Evolutionary conservation across 2,329 filamentous ascomycete species (phyloP), one percentile per base, ranked within the genome.

Genomic region (Talaromyces piceae): DNA sequence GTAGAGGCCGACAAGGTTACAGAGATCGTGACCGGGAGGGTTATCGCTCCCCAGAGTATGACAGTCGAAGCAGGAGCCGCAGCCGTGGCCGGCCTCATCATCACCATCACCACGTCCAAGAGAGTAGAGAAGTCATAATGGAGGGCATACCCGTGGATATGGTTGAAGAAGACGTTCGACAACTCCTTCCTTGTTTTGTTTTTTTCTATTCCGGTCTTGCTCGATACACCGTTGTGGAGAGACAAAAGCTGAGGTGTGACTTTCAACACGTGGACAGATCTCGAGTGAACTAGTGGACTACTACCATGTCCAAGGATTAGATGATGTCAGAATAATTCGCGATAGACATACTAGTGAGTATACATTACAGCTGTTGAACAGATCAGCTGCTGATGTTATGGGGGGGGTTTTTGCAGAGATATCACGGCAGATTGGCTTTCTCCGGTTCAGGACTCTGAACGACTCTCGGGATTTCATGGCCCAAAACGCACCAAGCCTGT

Each of bases 321-420:
- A 81, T 59, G 77, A 80, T 58, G 69, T 81, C 45, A 72, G 77
- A 16, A 69, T 82, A 47, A 82, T 82, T 58, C 76, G 77, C 53
- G 78, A 82, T 58, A 73, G 77, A 51, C 75, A 78, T 54, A 81
- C 78, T 18, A 79, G 79, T 81, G 67, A 56, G 67, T 61, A 16
- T 23, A 9, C 12, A 5, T 28, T 8, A 26, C 23, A 30, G 12
- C 1, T 25, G 45, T 43, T 22, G 16, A 39, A 9, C 5, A 1
- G 8, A 25, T 2, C 11, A 20, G 56, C 20, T 47, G 56, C 45
- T 59, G 49, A 56, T 45, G 12, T 20, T 7, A n/a, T n/a, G n/a
- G n/a, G n/a, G n/a, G n/a, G n/a, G n/a, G n/a, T 41, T 13, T 23
- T 33, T 51, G 47, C 53, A 81, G 79, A 77, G 56, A 63, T 74